Base-by-base conservation (phyloP, 768 basidiomycete species). In the Tylopilus plumbeoviolaceoides region DNA sequence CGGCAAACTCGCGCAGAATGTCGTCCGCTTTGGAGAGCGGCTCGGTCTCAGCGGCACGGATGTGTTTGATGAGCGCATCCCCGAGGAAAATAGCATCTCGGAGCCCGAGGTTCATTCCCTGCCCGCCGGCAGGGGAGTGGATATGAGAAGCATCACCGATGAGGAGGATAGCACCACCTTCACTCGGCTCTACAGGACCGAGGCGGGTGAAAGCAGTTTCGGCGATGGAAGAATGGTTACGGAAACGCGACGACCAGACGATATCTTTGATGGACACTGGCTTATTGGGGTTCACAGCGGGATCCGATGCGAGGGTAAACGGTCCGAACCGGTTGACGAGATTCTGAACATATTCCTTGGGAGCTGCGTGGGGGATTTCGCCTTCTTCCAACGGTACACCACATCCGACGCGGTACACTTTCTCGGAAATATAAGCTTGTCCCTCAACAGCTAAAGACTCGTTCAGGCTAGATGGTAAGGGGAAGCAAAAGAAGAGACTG, bases 41-140 rank as follows among this genome's bases (percentile, higher is more conserved):
- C 21, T 44, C 40, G 0, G 51, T 53, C 38, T 61, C 50, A 3
- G 54, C 11, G 28, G 56, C 58, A 4, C 39, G 56, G 1, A 73
- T 52, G 60, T 76, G 75, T n/a, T 69, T 63, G 17, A 64, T 61
- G 38, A 82, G 62, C 7, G 60, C 72, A n/a, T 73, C 70, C 6
- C 74, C 79, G 4, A 81, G 71, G 44, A 69, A 66, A 20, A 80
- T 62, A 7, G 75, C 79, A 54, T 82, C 81, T 15, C 79, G 72
- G n/a, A 82, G 64, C 6, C 80, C 78, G n/a, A 82, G 72, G 55
- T 81, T 80, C 79, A 82, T 78, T 11, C 80, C 81, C 49, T 80
- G 79, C 1, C 81, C 81, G 1, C 80, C 81, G 7, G 73, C 69
- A 21, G 80, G 81, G 0, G 80, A 76, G 51, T 80, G 81, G 43